Evolutionary conservation across 1,139 yeast species (phyloP), one percentile per base, ranked within the genome.

Genomic region (Geotrichum cucujoidarum): DNA sequence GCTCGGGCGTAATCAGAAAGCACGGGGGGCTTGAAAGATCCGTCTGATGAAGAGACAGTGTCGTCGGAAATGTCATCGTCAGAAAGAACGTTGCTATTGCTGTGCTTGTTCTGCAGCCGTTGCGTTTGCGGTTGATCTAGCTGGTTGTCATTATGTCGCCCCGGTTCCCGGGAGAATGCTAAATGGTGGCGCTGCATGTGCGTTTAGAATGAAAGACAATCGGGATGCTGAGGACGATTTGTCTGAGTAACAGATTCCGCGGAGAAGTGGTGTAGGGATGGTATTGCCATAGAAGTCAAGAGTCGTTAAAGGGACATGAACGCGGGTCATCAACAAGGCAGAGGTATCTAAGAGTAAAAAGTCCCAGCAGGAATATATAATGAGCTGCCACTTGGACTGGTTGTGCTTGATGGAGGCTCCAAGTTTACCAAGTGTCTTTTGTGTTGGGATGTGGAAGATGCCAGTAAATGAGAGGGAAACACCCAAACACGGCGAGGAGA

Each of bases 21-120:
- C 11, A 80, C 79, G 1, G 88, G 88, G 0, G 86, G 87, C 49
- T 76, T 70, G 52, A 77, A 75, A 17, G 79, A 75, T 51, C 69
- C 74, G 55, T 78, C 85, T 34, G 59, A 57, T n/a, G 63, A 57
- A 3, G 64, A 60, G 16, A 55, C 51, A 1, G 61, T 56, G 45
- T 61, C 65, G 43, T 60, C 63, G 13, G 47, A 44, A 16, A 44
- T 21, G 22, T 44, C 47, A 24, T 38, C 42, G 38, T 44, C 47
- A n/a, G 42, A 36, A 7, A 34, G 39, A 16, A 35, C n/a, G 27
- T 34, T 42, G n/a, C n/a, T n/a, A 20, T 33, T 29, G 34, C 34
- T 34, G 13, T 18, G 33, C 17, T 25, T 35, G 16, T 35, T 35
- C 11, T 25, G 38, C 11, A 42, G 27, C 6, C 13, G 30, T 16